Conservation (phyloP, 2,329 filamentous ascomycete genomes). For the Fusarium armeniacum region DNA sequence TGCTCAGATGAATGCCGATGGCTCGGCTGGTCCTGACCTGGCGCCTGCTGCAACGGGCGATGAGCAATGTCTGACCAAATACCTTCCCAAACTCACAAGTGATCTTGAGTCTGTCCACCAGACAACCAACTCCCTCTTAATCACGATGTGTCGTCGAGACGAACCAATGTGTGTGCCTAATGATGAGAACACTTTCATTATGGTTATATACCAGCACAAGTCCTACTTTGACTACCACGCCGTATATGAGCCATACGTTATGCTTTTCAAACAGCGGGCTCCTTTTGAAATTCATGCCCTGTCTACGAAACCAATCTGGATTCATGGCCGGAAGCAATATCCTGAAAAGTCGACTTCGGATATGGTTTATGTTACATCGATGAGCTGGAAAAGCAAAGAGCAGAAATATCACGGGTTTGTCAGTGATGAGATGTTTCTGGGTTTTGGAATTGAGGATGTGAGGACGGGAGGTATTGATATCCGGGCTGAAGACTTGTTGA, state of each 20-base stretch:
- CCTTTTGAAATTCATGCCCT: conserved; percentile 67
- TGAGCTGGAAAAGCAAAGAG: conserved; percentile 66
- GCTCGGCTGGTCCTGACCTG: conserved; percentile 63
- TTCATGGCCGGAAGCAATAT: conserved; percentile 61
- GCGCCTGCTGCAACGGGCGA: conserved; percentile 58
- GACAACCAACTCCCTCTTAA: conserved; percentile 69
- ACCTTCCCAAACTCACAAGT: conserved; percentile 58
- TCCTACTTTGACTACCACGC: conserved; percentile 62
- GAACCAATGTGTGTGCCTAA: conserved; percentile 60
- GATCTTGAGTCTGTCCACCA: conserved; percentile 67
- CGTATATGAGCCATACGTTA: conserved; percentile 69
- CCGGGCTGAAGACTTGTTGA: conserved; percentile 62
- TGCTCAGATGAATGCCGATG: conserved; percentile 60
- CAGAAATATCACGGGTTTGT: conserved; percentile 68
- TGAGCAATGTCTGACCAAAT: conserved; percentile 60
- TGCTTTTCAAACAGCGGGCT: conserved; percentile 62
- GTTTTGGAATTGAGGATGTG: conserved; percentile 69
- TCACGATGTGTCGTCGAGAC: conserved; percentile 66
- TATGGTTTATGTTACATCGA: conserved; percentile 71
- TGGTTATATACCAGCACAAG: conserved; percentile 70
- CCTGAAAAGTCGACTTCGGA: conserved; percentile 58
- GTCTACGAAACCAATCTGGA: conserved; percentile 67
- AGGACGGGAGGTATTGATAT: conserved; percentile 66
- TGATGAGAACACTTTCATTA: conserved; percentile 66
- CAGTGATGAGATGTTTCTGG: conserved; percentile 68